Percentiles rank a stretch among this genome's conserved stretches.
Evolutionary conservation across 768 basidiomycete genomes (phyloP).

Genomic region (Boletus rubescentipes): DNA sequence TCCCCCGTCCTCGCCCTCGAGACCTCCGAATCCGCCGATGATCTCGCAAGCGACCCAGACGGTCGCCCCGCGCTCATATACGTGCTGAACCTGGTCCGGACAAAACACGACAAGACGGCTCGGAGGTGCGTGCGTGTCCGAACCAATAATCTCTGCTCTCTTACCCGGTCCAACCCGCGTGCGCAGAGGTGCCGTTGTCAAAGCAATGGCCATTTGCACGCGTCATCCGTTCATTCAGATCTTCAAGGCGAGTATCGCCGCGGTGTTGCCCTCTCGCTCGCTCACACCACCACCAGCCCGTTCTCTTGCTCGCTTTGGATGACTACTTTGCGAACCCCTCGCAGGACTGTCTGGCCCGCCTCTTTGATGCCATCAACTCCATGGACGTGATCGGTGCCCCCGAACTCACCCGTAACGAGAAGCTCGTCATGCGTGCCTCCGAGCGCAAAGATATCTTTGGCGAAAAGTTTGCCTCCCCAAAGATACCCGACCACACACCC

Average conservation of each 20-base stretch:
- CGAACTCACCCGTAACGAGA: constrained; percentile 74
- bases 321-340: constrained; percentile 92
- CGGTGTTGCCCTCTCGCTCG: background rate
- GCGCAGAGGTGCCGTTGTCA: constrained; percentile 85
- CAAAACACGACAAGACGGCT: constrained; percentile 84
- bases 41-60: constrained; percentile 25
- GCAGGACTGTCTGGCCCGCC: constrained; percentile 82
- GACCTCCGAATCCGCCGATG: constrained; percentile 39
- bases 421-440: constrained; percentile 83
- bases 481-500: constrained; percentile 17
- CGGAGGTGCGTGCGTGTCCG: constrained; percentile 53
- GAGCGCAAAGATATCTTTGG: constrained; percentile 91
- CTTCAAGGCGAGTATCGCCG: constrained; percentile 66
- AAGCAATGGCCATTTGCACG: constrained; percentile 93
- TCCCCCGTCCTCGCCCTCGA: constrained; percentile 77
- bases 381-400: constrained; percentile 86
- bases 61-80: constrained; percentile 63
- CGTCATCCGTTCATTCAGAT: constrained; percentile 94
- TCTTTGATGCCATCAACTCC: constrained; percentile 92
- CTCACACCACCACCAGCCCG: constrained; percentile 55
- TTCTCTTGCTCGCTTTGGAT: constrained; percentile 90
- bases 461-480: constrained; percentile 63
- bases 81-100: constrained; percentile 87
- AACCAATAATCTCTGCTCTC: constrained; percentile 2
- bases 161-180: constrained; percentile 10